Conservation (phyloP, 1,139 yeast species). For the Geotrichum carabidarum region DNA sequence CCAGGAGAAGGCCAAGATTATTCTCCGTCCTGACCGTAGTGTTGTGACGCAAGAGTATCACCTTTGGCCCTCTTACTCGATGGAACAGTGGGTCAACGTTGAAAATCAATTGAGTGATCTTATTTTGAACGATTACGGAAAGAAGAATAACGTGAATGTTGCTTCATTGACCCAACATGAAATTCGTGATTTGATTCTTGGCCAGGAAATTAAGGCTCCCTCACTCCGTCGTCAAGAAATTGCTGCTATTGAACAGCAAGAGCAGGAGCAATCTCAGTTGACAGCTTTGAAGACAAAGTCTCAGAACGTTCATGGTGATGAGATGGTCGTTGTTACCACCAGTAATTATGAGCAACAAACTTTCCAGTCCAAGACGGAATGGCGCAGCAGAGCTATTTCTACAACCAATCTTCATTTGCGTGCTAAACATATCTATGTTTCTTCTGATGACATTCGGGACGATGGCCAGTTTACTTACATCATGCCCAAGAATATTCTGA, state of each 20-base stretch:
- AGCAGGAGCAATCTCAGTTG: conserved; percentile 44
- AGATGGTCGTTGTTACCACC: conserved; percentile 89
- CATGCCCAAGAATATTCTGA: conserved; percentile 74
- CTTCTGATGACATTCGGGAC: conserved; percentile 53
- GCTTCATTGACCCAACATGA: conserved; percentile 89
- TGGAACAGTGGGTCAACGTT: conserved; percentile 88
- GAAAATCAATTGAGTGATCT: conserved; percentile 85
- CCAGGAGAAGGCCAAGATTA: conserved; percentile 68
- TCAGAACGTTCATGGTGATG: conserved; percentile 92
- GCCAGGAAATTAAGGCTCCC: conserved; percentile 90
- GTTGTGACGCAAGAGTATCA: conserved; percentile 71
- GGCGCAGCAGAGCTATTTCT: conserved; percentile 86
- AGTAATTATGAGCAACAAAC: conserved; percentile 80
- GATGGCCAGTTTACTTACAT: conserved; percentile 61
- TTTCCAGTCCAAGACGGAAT: conserved; percentile 80
- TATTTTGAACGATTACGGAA: conserved; percentile 78
- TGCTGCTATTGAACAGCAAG: conserved; percentile 66
- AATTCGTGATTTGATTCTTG: conserved; percentile 86
- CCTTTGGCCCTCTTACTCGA: conserved; percentile 85
- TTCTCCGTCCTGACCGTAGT: conserved; percentile 69
- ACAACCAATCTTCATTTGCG: conserved; percentile 69
- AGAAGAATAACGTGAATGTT: conserved; percentile 77
- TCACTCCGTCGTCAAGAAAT: conserved; percentile 75
- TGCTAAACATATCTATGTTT: conserved; percentile 69
- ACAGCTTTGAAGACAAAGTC: conserved; percentile 83